A percentile compares a stretch with the other conserved stretches of the same genome.
Conservation (phyloP, 1,284 basidiomycete genomes). For the Trametes pubescens region DNA sequence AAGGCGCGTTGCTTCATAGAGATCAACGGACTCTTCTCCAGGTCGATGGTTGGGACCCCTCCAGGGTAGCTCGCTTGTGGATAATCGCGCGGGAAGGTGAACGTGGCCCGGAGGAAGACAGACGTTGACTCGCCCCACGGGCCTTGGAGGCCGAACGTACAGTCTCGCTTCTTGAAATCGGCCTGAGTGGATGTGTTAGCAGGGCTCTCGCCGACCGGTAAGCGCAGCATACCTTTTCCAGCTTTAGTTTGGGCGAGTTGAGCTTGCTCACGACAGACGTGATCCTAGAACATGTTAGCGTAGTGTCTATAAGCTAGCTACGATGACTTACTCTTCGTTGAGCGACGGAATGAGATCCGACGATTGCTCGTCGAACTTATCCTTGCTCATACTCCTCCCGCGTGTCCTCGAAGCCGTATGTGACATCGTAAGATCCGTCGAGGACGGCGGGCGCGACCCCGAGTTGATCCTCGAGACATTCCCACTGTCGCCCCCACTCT, state of each 20-base stretch:
- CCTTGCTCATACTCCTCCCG: slow-evolving; percentile 54
- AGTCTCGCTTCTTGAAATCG: slow-evolving; percentile 84
- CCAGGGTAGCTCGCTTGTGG: slow-evolving; percentile 56
- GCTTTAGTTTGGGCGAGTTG: slow-evolving; percentile 75
- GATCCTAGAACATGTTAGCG: slow-evolving; percentile 58
- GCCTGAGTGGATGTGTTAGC: slow-evolving; percentile 54
- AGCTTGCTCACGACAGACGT: slow-evolving; percentile 80
- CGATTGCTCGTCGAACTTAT: slow-evolving; percentile 50
- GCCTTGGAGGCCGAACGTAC: slow-evolving; percentile 88
- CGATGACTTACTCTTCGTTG: slow-evolving; percentile 74
- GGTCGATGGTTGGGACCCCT: slow-evolving; percentile 79
- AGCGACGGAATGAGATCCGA: slow-evolving; percentile 62
- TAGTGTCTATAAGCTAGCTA: not conserved
- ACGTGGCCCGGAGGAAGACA: slow-evolving; percentile 89
- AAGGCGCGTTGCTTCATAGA: slow-evolving; percentile 77
- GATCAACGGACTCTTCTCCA: slow-evolving; percentile 86
- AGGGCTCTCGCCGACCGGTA: not conserved
- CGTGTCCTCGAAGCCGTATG: slow-evolving; percentile 23
- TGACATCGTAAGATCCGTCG: slow-evolving; percentile 29
- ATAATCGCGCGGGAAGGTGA: slow-evolving; percentile 88
- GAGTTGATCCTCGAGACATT: slow-evolving; percentile 44
- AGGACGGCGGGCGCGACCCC: slow-evolving; percentile 36
- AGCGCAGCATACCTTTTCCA: slow-evolving; percentile 75
- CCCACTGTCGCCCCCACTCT: slow-evolving; percentile 57
- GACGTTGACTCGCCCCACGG: slow-evolving; percentile 88